Base-by-base conservation (phyloP, 108 stramenopile species). In the Skeletonema marinoi region DNA sequence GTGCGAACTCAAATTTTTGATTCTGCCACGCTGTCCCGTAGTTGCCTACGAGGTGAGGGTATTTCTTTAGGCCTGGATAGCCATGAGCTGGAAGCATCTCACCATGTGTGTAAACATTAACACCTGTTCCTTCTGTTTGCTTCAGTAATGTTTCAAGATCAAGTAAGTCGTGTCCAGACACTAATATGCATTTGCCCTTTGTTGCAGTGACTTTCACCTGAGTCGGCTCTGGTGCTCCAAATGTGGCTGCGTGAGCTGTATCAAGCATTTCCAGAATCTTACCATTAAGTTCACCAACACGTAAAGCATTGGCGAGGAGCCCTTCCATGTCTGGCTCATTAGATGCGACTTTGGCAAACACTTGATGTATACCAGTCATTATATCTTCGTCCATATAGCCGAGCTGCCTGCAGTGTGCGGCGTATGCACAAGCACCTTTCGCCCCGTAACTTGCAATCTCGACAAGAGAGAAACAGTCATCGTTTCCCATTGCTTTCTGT, bases 61-160 rank as follows among this genome's bases (percentile, higher is more conserved):
- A 93, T 62, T 87, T 88, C 66, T 89, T 87, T 50, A 95, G 77
- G 46, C 86, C 87, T 10, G 94, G 94, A 81, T 95, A 93, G 41
- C 75, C 56, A 84, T 92, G 90, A 25, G 92, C 94, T 13, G 94
- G 94, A n/a, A 93, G 77, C 90, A 95, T 90, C 81, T 95, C 92
- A 31, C 94, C 94, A 62, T 95, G 94, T 6, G 93, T 95, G 70
- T 92, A 95, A 10, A 95, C 92, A 38, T 95, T 91, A 50, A 95
- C 78, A 48, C 94, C 94, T 17, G 80, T 93, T 50, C 92, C 92
- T 82, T 91, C 94, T 10, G 94, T 95, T 74, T 91, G 90, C 66
- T 90, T 63, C 83, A 95, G 79, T 33, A 95, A 59, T 35, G 70
- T 79, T 51, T 92, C 73, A 30, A 92, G 68, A 71, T 95, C 93